Evolutionary conservation across 2,329 filamentous ascomycete genomes (phyloP).

Genomic region (Tolypocladium paradoxum): DNA sequence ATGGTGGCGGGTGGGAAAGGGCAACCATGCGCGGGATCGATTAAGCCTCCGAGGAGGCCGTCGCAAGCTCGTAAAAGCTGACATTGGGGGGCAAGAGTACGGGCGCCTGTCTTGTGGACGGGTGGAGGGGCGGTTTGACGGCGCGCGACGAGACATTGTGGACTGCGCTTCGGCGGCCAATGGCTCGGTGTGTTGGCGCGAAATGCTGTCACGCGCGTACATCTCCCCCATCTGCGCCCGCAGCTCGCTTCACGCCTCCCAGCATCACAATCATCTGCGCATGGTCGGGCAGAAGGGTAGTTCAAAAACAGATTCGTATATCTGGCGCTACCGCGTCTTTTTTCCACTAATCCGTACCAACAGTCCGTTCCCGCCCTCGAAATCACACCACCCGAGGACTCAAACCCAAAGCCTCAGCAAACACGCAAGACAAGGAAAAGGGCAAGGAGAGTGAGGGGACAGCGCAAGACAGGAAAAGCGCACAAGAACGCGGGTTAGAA

Average conservation of each 20-base stretch:
- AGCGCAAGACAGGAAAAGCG: not conserved
- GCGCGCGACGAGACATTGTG: not conserved
- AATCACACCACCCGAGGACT: not conserved
- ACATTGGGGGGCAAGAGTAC: too few relatives aligned
- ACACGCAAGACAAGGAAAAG: not conserved
- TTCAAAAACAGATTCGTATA: constrained; percentile 2
- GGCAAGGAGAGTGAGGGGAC: constrained; percentile 1
- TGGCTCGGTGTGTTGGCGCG: not conserved
- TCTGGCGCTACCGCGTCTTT: constrained; percentile 1
- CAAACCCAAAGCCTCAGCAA: not conserved
- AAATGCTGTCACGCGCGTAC: not conserved
- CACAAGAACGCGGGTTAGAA: not conserved
- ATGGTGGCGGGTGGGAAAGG: not conserved
- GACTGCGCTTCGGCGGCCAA: not conserved
- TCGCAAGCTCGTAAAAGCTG: not conserved
- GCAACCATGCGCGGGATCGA: not conserved
- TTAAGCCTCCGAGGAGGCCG: not conserved
- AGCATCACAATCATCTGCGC: not conserved
- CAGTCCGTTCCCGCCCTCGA: not conserved
- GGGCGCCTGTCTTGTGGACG: not conserved
- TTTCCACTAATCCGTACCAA: constrained; percentile 1
- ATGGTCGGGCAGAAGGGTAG: not conserved
- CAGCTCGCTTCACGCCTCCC: not conserved
- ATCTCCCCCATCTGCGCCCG: not conserved
- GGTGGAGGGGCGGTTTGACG: not conserved